Base-by-base conservation (phyloP, 441 rosid species). In the Populus hybrid region DNA sequence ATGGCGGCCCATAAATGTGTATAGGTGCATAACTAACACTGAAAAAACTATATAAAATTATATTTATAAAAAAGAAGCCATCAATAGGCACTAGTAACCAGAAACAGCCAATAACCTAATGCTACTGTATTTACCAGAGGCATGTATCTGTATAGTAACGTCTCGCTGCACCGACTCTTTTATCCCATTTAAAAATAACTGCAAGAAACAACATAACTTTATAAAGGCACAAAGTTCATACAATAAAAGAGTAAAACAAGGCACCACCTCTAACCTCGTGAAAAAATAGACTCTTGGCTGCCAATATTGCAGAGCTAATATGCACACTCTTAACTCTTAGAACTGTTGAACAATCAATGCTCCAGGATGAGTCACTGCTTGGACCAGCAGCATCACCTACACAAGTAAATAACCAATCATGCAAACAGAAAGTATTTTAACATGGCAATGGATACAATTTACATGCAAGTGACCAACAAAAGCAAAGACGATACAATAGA, bases 171-270 rank as follows among this genome's bases (percentile, higher is more conserved):
- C 97, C 8, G 95, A 92, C 82, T 93, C 97, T 80, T 85, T 90
- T 95, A 92, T 95, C 74, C 97, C 99, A 83, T 92, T 95, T 9
- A 97, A 93, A 85, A 95, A 95, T 80, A 93, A 86, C 99, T 95
- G 79, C 78, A 79, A 57, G 63, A 67, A 67, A 69, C 66, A 53
- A 67, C 67, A 36, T 18, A 75, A 65, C 68, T 23, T 70, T 77
- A 59, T 46, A 35, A 9, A 12, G 50, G 26, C 40, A 59, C 7
- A 23, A 42, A 12, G 23, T 5, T 50, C 28, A 42, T 65, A 23
- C 32, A 32, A 78, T 2, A 23, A 69, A 79, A 35, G n/a, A 18
- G 30, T 70, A 7, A 75, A 70, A 64, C 57, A 77, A 24, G 61
- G 53, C 10, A 57, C 57, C 34, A 28, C 66, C 28, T 19, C 68